A percentile compares a stretch with the other conserved stretches of the same genome.
Evolutionary conservation across 345 rosid genomes (phyloP).

Genomic region (Boechera retrofracta): DNA sequence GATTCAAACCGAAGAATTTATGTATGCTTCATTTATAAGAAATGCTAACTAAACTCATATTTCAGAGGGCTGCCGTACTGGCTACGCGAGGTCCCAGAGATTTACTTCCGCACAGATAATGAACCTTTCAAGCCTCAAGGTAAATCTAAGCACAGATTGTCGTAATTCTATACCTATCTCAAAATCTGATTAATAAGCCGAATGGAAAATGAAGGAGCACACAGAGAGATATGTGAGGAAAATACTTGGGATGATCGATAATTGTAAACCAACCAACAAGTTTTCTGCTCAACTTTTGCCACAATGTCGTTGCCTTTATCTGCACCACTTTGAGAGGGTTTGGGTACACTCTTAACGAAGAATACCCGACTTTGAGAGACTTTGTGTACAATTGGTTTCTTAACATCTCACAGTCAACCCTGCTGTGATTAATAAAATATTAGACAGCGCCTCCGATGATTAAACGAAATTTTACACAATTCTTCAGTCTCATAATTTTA

Average conservation of each 20-base stretch:
- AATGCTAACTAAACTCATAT: conserved; percentile 21
- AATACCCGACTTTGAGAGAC: too few species aligned
- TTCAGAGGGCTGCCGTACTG: conserved; percentile 81
- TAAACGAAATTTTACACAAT: too few species aligned
- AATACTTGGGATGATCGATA: conserved; percentile 41
- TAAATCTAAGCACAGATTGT: conserved; percentile 45
- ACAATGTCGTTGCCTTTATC: too few species aligned
- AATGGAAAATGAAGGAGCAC: conserved; percentile 46
- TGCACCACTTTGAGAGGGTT: too few species aligned
- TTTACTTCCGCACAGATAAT: conserved; percentile 72
- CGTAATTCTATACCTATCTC: neutral
- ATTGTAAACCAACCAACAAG: too few species aligned
- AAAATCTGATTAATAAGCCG: neutral
- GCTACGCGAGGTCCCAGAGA: conserved; percentile 66
- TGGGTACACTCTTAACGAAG: neutral
- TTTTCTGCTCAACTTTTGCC: too few species aligned
- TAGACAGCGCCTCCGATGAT: too few species aligned
- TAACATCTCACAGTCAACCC: too few species aligned
- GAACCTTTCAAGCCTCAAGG: conserved; percentile 62
- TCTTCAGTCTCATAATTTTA: neutral
- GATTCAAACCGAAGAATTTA: neutral
- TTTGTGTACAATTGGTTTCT: too few species aligned
- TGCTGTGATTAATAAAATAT: too few species aligned
- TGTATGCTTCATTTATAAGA: neutral
- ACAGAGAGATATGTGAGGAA: conserved; percentile 57